A percentile compares a stretch with the other conserved stretches of the same genome.
phyloP scores from a whole-genome alignment of 2,329 filamentous ascomycete species.

The Fusarium hostae region DNA sequence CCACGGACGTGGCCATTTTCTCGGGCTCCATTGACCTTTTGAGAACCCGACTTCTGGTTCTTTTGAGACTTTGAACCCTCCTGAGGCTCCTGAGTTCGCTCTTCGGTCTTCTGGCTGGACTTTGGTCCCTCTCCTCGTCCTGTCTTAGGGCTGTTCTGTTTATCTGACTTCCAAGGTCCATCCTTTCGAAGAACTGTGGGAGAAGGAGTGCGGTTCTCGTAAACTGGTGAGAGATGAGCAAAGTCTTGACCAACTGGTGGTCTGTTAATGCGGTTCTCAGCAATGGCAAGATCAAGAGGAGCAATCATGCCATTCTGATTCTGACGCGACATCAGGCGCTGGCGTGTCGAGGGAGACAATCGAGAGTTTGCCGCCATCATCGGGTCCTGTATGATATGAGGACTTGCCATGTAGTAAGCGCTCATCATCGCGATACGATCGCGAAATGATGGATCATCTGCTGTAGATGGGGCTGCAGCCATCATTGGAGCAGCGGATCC shows the following conservation, averaged over 20 bases:
- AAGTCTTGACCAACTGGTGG: slow-evolving; percentile 53
- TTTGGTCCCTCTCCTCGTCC: slow-evolving; percentile 36
- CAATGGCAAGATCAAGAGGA: slow-evolving; percentile 66
- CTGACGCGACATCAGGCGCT: slow-evolving; percentile 54
- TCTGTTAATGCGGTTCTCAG: slow-evolving; percentile 54
- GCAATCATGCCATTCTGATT: slow-evolving; percentile 63
- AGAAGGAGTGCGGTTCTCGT: slow-evolving; percentile 77
- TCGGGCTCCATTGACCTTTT: slow-evolving; percentile 55
- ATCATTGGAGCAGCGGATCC: slow-evolving; percentile 45
- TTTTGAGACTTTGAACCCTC: slow-evolving; percentile 42
- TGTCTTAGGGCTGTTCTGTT: slow-evolving; percentile 36
- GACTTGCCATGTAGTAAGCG: slow-evolving; percentile 45
- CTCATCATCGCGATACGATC: slow-evolving; percentile 57
- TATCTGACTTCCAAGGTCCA: slow-evolving; percentile 45
- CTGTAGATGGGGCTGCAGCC: slow-evolving; percentile 32
- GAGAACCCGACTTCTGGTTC: slow-evolving; percentile 42
- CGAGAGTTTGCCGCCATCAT: slow-evolving; percentile 44
- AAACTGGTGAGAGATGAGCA: slow-evolving; percentile 76
- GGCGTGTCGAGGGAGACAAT: slow-evolving; percentile 50
- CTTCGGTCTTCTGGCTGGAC: slow-evolving; percentile 39
- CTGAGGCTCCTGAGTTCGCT: slow-evolving; percentile 44
- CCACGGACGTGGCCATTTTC: slow-evolving; percentile 65
- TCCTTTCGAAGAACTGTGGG: slow-evolving; percentile 70
- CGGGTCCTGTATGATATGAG: slow-evolving; percentile 48
- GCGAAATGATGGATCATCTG: slow-evolving; percentile 55